Percentiles rank a stretch among this genome's conserved stretches.
phyloP scores from a whole-genome alignment of 2,329 filamentous ascomycete species.

The Apiospora phragmitis region DNA sequence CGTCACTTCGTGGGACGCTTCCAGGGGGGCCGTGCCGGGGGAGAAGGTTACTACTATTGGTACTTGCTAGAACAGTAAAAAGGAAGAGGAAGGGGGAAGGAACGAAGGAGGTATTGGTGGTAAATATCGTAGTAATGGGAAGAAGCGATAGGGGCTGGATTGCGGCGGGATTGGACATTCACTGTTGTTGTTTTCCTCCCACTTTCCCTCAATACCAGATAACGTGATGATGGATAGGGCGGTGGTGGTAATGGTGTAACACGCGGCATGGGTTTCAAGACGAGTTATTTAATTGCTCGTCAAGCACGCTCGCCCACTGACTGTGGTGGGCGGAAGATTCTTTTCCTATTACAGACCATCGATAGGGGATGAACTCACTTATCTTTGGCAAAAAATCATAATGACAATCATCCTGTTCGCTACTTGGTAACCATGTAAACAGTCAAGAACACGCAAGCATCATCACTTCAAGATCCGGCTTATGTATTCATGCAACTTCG shows the following conservation, averaged over 20 bases:
- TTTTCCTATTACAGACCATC: too few species aligned
- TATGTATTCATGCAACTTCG: too few species aligned
- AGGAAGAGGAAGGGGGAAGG: background rate
- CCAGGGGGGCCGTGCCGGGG: constrained; percentile 36
- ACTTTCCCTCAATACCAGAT: too few species aligned
- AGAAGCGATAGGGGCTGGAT: too few species aligned
- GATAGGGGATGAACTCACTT: background rate
- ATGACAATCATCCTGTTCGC: background rate
- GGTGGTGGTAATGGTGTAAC: background rate
- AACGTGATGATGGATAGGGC: background rate
- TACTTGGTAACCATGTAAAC: background rate
- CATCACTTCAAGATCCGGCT: too few species aligned
- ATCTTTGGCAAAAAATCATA: background rate
- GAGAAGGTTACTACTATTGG: constrained; percentile 27
- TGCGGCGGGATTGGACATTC: background rate
- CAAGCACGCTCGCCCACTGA: background rate
- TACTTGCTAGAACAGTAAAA: background rate
- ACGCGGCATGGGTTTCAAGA: background rate
- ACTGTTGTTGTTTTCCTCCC: background rate
- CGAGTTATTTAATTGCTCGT: background rate
- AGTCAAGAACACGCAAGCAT: too few species aligned
- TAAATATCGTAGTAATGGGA: too few species aligned
- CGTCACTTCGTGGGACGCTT: constrained; percentile 35
- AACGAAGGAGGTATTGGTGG: too few species aligned
- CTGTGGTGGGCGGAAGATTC: background rate